Evolutionary conservation across 805 yeast genomes (phyloP), one percentile per base, ranked within the genome.

Genomic region (Cyberlindnera saturnus): DNA sequence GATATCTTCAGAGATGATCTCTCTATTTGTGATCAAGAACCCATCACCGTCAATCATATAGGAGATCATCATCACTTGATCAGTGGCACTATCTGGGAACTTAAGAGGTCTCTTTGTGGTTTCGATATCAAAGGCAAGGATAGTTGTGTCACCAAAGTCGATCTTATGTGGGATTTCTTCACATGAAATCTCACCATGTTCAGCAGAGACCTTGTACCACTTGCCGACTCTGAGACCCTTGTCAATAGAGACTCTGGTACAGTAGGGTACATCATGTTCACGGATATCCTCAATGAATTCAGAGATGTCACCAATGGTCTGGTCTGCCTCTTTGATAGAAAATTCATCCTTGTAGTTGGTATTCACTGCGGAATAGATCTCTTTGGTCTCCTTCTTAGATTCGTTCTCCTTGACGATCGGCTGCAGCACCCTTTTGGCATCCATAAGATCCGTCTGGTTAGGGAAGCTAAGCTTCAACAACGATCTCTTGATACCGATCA

Each of bases 21-120:
- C 96, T 55, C 99, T 70, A 60, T 93, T 93, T 9, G 98, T 93
- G 47, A 93, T 95, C 33, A 93, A 68, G 59, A 69, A 93, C 32
- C 99, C 99, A 54, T 87, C 95, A 10, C 98, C 99, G 60, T 93
- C 99, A 48, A 93, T 90, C 99, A 95, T 95, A 61, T 93, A 93
- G 3, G 99, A 95, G 40, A 93, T 93, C 99, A 95, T 95, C 97
- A 93, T 93, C 34, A 93, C 77, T 63, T 87, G 95, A 65, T 93
- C 99, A 6, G 85, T 73, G 10, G 83, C 71, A 6, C 96, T 76
- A 56, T 88, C 99, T 0, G 99, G 99, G 53, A 93, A 93, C 61
- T 93, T 95, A 47, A 93, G 72, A 2, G 98, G 98, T 11, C 95
- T 88, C 61, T 93, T 93, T 13, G 97, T 88, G 1, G 99, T 93